Evolutionary conservation across 2,329 filamentous ascomycete species (phyloP), one percentile per base, ranked within the genome.

Genomic region (Colletotrichum sp.): DNA sequence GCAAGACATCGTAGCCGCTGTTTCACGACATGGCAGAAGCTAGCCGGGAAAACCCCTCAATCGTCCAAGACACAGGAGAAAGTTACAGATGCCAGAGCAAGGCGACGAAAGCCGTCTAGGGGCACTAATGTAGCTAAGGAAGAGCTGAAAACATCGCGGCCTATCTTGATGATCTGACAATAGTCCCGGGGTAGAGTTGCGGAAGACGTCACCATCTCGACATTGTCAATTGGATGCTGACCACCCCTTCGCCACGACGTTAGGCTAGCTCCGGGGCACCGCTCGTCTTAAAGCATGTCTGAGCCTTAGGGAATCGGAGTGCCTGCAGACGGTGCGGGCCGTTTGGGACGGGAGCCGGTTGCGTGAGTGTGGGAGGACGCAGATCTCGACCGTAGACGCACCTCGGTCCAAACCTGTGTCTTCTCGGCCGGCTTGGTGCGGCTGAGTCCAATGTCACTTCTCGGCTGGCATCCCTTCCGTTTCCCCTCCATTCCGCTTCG

Each of bases 271-370:
- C 16, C 24, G 60, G 18, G 13, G 16, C 32, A 21, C 7, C 12
- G 15, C 12, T 36, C 21, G 0, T 6, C 60, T 34, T 48, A 48
- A 43, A 59, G 55, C 55, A 36, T 64, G 60, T 64, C 60, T 64
- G 13, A 34, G 60, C 32, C 60, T 43, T 64, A 36, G 60, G 60
- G 30, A 15, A 10, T 28, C 30, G 32, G 16, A 26, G 39, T 48
- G 39, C 34, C 63, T 66, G 67, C 59, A 71, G 66, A 32, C 67
- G 72, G 72, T 60, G 67, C 72, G 72, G 72, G 39, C 72, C 59
- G 67, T 52, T 65, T 55, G 39, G 39, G 39, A 48, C 39, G 39
- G 4, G 61, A 52, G 28, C 63, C 26, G 63, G 30, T 55, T 61
- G 32, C 32, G 61, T 66, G 36, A 21, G 18, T 13, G 26, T 36